Conservation (phyloP, 257 asterid genomes). For the Agastache rugosa region DNA sequence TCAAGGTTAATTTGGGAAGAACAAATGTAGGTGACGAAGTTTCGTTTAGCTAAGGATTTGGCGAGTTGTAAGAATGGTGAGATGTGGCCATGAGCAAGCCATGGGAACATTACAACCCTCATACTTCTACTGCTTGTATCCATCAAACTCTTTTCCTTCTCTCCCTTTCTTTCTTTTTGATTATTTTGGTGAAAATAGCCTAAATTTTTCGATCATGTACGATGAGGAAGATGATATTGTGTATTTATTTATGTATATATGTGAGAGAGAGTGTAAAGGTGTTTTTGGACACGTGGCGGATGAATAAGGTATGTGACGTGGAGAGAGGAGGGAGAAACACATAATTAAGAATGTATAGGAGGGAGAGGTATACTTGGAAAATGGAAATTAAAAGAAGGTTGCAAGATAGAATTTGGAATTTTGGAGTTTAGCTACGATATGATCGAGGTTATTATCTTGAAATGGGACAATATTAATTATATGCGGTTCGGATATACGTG, state of each 20-base stretch:
- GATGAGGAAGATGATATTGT: not conserved
- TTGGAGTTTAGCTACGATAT: constrained; percentile 6
- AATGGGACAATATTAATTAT: too few species aligned
- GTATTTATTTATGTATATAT: not conserved
- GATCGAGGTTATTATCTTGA: too few species aligned
- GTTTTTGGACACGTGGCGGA: constrained; percentile 21
- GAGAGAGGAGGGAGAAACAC: constrained; percentile 25
- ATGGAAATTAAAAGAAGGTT: too few species aligned
- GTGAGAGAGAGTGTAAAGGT: too few species aligned
- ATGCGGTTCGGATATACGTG: too few species aligned
- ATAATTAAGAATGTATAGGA: not conserved
- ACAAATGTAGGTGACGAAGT: constrained; percentile 55
- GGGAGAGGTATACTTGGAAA: too few species aligned
- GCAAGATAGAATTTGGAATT: not conserved
- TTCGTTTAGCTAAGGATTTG: constrained; percentile 52
- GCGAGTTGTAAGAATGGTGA: constrained; percentile 68
- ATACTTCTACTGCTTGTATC: constrained; percentile 54
- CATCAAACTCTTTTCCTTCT: constrained; percentile 29
- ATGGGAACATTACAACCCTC: constrained; percentile 69
- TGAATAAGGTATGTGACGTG: not conserved
- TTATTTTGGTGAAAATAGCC: not conserved
- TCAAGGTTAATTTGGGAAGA: constrained; percentile 57
- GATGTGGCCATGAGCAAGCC: constrained; percentile 79
- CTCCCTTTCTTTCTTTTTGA: not conserved
- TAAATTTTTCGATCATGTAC: not conserved